Conservation (phyloP, 768 basidiomycete genomes). For the Amanita pseudoporphyria region DNA sequence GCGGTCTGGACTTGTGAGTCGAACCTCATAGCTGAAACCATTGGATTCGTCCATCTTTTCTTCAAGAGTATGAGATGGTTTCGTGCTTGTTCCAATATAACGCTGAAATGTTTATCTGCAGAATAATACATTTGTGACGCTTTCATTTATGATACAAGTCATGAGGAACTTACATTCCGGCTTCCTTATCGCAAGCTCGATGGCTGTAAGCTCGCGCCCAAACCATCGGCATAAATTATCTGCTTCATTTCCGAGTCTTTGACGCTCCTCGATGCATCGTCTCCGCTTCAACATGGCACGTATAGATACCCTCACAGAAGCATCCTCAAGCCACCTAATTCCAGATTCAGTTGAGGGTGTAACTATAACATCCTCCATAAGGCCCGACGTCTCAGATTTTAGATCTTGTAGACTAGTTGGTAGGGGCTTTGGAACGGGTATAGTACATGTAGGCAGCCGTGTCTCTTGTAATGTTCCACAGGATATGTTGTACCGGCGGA, state of each 20-base stretch:
- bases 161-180: conserved; percentile 14
- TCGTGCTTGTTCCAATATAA: conserved; percentile 10
- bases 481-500: too few species aligned
- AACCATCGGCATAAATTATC: conserved; percentile 28
- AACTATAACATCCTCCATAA: conserved; percentile 31
- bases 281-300: conserved; percentile 18
- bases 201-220: conserved; percentile 16
- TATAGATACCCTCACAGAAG: conserved; percentile 21
- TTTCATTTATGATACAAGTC: background rate
- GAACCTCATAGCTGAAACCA: too few species aligned
- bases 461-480: conserved; percentile 13
- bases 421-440: conserved; percentile 24
- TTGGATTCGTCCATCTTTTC: conserved; percentile 14
- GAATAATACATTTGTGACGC: background rate
- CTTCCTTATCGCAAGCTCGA: conserved; percentile 14
- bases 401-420: conserved; percentile 18
- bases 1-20: conserved; percentile 7
- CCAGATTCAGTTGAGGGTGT: conserved; percentile 5
- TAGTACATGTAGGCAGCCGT: conserved; percentile 8
- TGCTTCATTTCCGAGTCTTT: conserved; percentile 16
- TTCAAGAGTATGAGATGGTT: conserved; percentile 11
- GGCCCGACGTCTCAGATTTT: conserved; percentile 9
- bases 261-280: conserved; percentile 21
- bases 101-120: background rate
- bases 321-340: conserved; percentile 25